Evolutionary conservation across 2,329 filamentous ascomycete genomes (phyloP).

Genomic region (Daldinia eschscholtzii): DNA sequence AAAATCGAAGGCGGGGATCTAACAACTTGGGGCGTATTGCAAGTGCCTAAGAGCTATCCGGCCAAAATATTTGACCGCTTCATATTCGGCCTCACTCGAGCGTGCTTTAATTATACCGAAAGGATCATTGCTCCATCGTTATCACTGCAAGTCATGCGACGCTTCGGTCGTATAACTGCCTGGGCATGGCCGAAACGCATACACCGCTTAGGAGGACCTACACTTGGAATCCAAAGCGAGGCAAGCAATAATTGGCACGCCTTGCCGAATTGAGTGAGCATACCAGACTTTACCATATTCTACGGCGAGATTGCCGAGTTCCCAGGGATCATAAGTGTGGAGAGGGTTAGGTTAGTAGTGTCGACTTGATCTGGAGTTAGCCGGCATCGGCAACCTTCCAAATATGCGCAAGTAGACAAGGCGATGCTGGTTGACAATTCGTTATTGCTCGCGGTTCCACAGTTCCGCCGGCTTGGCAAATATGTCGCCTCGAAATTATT

Average conservation of each 20-base stretch:
- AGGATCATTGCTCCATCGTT: slow-evolving; percentile 19
- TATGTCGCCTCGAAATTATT: slow-evolving; percentile 11
- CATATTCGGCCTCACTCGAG: slow-evolving; percentile 7
- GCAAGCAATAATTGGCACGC: slow-evolving; percentile 18
- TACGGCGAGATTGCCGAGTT: slow-evolving; percentile 39
- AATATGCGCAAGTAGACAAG: slow-evolving; percentile 25
- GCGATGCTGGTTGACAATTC: slow-evolving; percentile 25
- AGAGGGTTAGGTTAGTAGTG: slow-evolving; percentile 44
- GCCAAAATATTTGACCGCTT: slow-evolving; percentile 15
- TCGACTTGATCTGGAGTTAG: slow-evolving; percentile 12
- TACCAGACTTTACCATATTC: slow-evolving; percentile 10
- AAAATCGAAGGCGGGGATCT: slow-evolving; percentile 6
- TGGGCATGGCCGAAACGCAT: slow-evolving; percentile 4
- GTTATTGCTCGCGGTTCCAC: slow-evolving; percentile 23
- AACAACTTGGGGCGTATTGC: background rate
- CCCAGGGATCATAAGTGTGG: slow-evolving; percentile 32
- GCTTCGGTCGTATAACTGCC: slow-evolving; percentile 17
- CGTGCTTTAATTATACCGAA: slow-evolving; percentile 6
- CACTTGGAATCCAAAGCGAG: slow-evolving; percentile 19
- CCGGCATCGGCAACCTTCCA: slow-evolving; percentile 39
- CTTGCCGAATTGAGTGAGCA: slow-evolving; percentile 23
- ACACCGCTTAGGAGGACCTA: slow-evolving; percentile 27
- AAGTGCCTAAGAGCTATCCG: slow-evolving; percentile 11
- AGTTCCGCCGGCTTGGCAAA: slow-evolving; percentile 33
- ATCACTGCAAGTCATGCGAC: slow-evolving; percentile 19